phyloP scores from a whole-genome alignment of 2,329 filamentous ascomycete species.

The Chrysosporium queenslandicum region DNA sequence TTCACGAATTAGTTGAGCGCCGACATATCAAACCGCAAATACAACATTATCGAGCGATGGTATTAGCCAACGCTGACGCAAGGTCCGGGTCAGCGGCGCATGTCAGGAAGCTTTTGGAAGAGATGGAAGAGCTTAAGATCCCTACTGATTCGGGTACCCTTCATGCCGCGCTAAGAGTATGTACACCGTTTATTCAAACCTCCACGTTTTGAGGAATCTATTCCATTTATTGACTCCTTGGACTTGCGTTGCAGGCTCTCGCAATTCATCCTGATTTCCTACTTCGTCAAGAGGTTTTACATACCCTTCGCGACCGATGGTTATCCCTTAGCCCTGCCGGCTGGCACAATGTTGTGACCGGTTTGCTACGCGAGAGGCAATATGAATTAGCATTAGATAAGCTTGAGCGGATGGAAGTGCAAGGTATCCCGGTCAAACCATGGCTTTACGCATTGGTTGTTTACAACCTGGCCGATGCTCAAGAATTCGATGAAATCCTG shows the following conservation, averaged over 20 bases:
- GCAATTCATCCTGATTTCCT: slow-evolving; percentile 79
- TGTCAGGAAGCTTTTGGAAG: slow-evolving; percentile 55
- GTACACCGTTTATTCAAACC: slow-evolving; percentile 14
- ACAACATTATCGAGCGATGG: slow-evolving; percentile 58
- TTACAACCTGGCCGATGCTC: slow-evolving; percentile 59
- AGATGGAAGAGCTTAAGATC: slow-evolving; percentile 57
- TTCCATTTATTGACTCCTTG: not conserved
- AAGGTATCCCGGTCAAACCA: slow-evolving; percentile 46
- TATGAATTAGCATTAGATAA: slow-evolving; percentile 68
- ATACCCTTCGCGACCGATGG: slow-evolving; percentile 58
- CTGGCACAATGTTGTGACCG: slow-evolving; percentile 58
- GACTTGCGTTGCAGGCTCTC: slow-evolving; percentile 45
- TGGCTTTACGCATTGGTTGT: slow-evolving; percentile 76
- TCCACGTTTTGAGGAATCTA: not conserved
- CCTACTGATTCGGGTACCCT: slow-evolving; percentile 57
- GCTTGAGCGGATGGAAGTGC: slow-evolving; percentile 55
- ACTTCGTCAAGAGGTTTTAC: slow-evolving; percentile 59
- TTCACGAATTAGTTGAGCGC: slow-evolving; percentile 32
- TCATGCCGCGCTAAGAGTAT: slow-evolving; percentile 59
- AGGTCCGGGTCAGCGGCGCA: slow-evolving; percentile 55
- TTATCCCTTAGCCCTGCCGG: slow-evolving; percentile 52
- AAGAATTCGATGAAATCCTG: slow-evolving; percentile 69
- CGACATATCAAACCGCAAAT: slow-evolving; percentile 29
- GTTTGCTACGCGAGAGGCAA: slow-evolving; percentile 68
- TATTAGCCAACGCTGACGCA: slow-evolving; percentile 59